Conservation (phyloP, 2,329 filamentous ascomycete species). For the Fusarium sp. region DNA sequence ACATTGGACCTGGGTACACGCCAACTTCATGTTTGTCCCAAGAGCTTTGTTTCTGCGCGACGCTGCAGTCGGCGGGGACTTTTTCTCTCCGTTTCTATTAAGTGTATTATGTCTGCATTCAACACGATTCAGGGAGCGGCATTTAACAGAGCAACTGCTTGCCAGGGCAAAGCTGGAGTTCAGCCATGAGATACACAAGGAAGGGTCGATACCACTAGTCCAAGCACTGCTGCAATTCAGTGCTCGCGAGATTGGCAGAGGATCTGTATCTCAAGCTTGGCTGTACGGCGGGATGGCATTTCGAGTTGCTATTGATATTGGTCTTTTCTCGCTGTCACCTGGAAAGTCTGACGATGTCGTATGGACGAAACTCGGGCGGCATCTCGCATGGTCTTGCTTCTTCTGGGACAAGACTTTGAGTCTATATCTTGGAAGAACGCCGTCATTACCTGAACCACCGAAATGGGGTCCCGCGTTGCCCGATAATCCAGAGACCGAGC, state of each 20-base stretch:
- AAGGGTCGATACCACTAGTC: background rate
- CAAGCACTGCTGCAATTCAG: background rate
- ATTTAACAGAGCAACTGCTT: background rate
- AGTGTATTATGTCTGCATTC: background rate
- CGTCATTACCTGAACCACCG: background rate
- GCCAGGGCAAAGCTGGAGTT: background rate
- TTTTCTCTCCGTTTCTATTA: background rate
- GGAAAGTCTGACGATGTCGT: fast-evolving
- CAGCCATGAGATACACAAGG: background rate
- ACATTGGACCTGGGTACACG: conserved; percentile 1
- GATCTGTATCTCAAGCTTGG: background rate
- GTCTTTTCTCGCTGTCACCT: background rate
- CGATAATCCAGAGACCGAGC: background rate
- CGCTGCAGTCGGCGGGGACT: background rate
- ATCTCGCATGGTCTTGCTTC: background rate
- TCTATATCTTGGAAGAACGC: background rate
- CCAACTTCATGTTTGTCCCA: background rate
- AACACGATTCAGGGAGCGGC: background rate
- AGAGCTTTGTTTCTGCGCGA: background rate
- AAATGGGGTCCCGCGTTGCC: background rate
- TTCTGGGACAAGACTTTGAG: background rate
- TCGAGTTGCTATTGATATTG: background rate
- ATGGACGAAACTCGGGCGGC: background rate
- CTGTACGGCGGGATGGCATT: background rate
- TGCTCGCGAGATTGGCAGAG: background rate